Evolutionary conservation across 495 filamentous ascomycete genomes (phyloP), one percentile per base, ranked within the genome.

Genomic region (Penicillium verhagenii): DNA sequence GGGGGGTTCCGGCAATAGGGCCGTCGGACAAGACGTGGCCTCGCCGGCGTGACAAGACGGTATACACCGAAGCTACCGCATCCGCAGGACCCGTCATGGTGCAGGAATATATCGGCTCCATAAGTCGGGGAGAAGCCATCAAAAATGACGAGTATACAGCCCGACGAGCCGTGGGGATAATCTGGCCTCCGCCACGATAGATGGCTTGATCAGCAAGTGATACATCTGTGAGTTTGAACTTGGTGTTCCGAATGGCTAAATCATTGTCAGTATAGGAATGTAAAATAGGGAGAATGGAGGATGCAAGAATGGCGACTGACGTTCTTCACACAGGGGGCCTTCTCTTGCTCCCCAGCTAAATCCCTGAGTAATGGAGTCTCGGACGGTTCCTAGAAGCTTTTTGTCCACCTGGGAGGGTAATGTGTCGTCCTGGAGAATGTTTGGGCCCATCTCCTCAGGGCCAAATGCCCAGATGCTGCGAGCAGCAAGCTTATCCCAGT

Each of bases 391-490:
- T n/a, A 97, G 82, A 19, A 91, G 78, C 67, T 91, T 92, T 72
- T 92, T 93, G 72, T 97, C 91, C 56, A 96, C 88, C 74, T 91
- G 76, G 26, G 87, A 88, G 18, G 92, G 91, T 13, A 98, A 74
- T 13, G 94, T 97, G 70, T 98, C 94, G 69, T 98, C 93, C 74
- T 96, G 92, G 37, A 98, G 75, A 56, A 98, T 95, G 70, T 98
- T 98, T 26, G 94, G 93, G 3, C 91, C 90, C 77, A 86, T 87
- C 62, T 97, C 94, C 53, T 97, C 93, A 20, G 94, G 95, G 2
- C 94, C 94, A 74, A 98, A 98, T 11, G 95, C 95, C 94, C 94
- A 98, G 64, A 98, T 96, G 68, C 91, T 96, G 66, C 94, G 80
- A 25, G 89, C 89, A 13, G 94, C 93, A 39, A 98, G 82, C 54